Evolutionary conservation across 805 yeast species (phyloP), one percentile per base, ranked within the genome.

Genomic region (Torulaspora gathmanii): DNA sequence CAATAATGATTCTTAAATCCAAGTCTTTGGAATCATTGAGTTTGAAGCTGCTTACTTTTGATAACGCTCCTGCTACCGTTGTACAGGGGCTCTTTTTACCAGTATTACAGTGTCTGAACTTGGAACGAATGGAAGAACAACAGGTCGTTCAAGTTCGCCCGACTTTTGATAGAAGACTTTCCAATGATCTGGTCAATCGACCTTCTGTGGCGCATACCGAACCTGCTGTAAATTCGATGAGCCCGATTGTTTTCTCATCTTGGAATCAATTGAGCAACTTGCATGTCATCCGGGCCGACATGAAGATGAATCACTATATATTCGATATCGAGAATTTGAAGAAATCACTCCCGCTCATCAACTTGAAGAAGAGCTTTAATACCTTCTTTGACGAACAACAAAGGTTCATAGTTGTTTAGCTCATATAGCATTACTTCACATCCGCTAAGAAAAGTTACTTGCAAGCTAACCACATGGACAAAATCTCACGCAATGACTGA

Each of bases 41-140:
- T 28, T 31, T 61, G 8, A 54, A 51, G 26, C 35, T 54, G 9
- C 37, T 58, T 29, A 26, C 44, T 3, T 45, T 38, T 15, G 42
- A 50, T 20, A 41, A 41, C 19, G 35, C 39, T 13, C 37, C 55
- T 17, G 41, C 47, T 15, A 37, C 50, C 13, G 35, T 42, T n/a
- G 46, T 58, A 20, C 58, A 55, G 23, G 64, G 63, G 1, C 44
- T 58, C 6, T 58, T 57, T 22, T 28, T 61, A 31, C 52, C 54
- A 11, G 52, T 47, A 35, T 49, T 60, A 26, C 40, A 46, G 12
- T 37, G 28, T 7, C 25, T 43, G 36, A 42, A 33, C 5, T 27
- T 34, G 23, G 40, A 43, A 36, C 46, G 33, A 36, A 15, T 22
- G 30, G 33, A 33, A 16, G 37, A 39, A 7, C 30, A 30, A 15